A percentile compares a stretch with the other conserved stretches of the same genome.
These are phyloP conservation scores for Scedosporium minutisporum DNA, from an alignment of 2,329 filamentous ascomycete species.

Conservation along the genomic window DNA sequence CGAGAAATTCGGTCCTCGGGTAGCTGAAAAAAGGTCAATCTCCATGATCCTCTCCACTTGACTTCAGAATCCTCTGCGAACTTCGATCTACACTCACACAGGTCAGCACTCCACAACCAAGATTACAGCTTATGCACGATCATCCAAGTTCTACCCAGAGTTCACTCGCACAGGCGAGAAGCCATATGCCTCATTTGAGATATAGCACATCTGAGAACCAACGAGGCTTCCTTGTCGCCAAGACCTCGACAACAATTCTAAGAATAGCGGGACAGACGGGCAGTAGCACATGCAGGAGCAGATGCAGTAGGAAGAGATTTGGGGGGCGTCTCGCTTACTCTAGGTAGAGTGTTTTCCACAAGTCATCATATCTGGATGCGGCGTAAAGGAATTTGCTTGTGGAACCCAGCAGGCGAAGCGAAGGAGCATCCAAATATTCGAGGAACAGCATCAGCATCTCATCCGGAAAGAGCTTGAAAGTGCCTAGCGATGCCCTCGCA, in stretches of 20 bases:
- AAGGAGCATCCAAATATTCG: conserved; percentile 59
- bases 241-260: too few species aligned
- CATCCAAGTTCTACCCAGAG: too few species aligned
- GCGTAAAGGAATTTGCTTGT: conserved; percentile 83
- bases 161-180: not conserved
- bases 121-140: too few species aligned
- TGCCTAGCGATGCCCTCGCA: conserved; percentile 56
- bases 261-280: too few species aligned
- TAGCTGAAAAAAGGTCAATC: conserved; percentile 62
- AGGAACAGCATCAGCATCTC: conserved; percentile 68
- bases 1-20: conserved; percentile 37
- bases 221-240: too few species aligned
- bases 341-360: conserved; percentile 81
- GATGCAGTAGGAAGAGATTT: not conserved
- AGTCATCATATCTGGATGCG: conserved; percentile 71
- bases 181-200: not conserved
- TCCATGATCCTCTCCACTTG: conserved; percentile 43
- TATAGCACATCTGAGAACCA: too few species aligned
- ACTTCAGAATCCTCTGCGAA: not conserved
- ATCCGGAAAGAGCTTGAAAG: conserved; percentile 63
- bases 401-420: conserved; percentile 57
- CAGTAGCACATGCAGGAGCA: too few species aligned
- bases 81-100: not conserved
- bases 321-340: conserved; percentile 52
- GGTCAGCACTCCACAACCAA: not conserved